These are phyloP conservation scores for Alternaria sp. DNA, from an alignment of 2,329 filamentous ascomycete genomes.

Conservation along the genomic window DNA sequence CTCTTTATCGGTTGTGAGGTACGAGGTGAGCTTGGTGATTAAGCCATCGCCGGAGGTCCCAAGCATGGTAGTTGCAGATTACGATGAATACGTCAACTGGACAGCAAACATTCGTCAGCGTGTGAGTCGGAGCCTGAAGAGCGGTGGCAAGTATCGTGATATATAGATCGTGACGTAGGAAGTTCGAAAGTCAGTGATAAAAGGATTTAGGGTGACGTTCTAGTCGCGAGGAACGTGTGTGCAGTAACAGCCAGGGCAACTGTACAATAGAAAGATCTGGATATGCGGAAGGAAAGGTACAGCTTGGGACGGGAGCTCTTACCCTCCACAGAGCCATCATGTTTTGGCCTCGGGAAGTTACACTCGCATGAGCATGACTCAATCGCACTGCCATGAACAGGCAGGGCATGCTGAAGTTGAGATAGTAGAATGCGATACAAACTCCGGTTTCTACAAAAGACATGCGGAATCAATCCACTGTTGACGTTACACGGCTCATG, in stretches of 20 bases:
- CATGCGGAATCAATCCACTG: neutral
- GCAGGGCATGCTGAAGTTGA: neutral
- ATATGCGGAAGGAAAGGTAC: neutral
- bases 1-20: neutral
- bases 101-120: neutral
- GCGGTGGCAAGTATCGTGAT: neutral
- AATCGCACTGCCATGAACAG: neutral
- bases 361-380: neutral
- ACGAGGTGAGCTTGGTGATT: constrained; percentile 9
- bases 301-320: neutral
- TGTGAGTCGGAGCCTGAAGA: neutral
- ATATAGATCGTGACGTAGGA: neutral
- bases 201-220: neutral
- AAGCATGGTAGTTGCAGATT: neutral
- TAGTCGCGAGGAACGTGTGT: neutral
- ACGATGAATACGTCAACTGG: neutral
- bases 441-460: neutral
- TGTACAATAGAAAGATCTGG: neutral
- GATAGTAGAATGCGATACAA: neutral
- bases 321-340: neutral
- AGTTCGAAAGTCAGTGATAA: neutral
- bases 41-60: constrained; percentile 1
- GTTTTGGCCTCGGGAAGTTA: neutral
- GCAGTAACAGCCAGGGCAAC: neutral
- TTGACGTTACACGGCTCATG: neutral